phyloP scores from a whole-genome alignment of 2,329 filamentous ascomycete species.

The Amphichorda felina region DNA sequence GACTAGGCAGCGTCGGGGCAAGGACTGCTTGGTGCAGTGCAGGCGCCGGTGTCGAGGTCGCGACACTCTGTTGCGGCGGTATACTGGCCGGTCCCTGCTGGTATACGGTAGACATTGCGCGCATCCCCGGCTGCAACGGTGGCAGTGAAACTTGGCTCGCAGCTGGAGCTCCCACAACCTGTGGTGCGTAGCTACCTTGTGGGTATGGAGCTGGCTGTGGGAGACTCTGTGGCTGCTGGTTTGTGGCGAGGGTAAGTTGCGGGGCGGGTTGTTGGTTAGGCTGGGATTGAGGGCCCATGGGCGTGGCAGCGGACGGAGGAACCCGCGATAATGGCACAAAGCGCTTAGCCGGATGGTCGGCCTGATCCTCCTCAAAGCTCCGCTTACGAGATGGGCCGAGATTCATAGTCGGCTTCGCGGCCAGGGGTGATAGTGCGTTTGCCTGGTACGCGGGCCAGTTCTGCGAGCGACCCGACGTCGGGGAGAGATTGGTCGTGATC shows the following conservation, averaged over 20 bases:
- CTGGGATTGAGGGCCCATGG: neutral
- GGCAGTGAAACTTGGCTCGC: conserved; percentile 41
- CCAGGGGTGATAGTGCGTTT: conserved; percentile 34
- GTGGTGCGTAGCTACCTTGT: neutral
- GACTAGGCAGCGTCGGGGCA: conserved; percentile 9
- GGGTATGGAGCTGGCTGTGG: conserved; percentile 8
- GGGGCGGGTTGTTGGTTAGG: neutral
- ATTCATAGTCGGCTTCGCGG: conserved; percentile 30
- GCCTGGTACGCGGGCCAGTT: conserved; percentile 26
- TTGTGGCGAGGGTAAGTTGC: conserved; percentile 50
- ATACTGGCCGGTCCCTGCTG: conserved; percentile 32
- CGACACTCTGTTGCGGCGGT: conserved; percentile 18
- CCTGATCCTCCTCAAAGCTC: conserved; percentile 33
- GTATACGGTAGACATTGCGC: conserved; percentile 71
- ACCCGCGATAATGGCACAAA: conserved; percentile 13
- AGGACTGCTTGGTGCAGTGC: neutral
- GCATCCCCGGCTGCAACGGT: conserved; percentile 45
- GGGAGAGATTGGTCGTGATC: conserved; percentile 24
- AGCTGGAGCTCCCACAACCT: neutral
- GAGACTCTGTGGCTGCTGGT: conserved; percentile 4
- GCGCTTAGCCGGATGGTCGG: conserved; percentile 45
- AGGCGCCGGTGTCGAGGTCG: conserved; percentile 11
- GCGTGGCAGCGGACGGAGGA: conserved; percentile 5
- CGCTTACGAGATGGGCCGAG: conserved; percentile 34
- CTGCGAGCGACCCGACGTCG: conserved; percentile 22